A percentile compares a stretch with the other conserved stretches of the same genome.
Evolutionary conservation across 805 yeast species (phyloP).

Genomic region (Candida coleopterorum): DNA sequence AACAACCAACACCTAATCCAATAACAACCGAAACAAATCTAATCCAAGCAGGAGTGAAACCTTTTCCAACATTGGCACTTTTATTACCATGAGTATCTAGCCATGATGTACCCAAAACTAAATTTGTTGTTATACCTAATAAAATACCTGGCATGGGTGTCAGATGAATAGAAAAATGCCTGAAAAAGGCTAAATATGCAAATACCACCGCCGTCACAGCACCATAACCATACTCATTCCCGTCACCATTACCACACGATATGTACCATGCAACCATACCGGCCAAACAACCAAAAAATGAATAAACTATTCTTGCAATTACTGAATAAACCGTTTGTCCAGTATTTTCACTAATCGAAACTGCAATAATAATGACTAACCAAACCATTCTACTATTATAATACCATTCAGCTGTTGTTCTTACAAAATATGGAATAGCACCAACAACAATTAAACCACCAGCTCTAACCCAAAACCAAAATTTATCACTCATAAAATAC

Average conservation of each 20-base stretch:
- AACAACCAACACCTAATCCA: conserved; percentile 27
- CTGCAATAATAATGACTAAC: conserved; percentile 28
- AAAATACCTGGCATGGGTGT: conserved; percentile 24
- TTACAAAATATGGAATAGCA: conserved; percentile 23
- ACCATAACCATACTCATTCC: conserved; percentile 29
- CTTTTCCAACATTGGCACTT: conserved; percentile 22
- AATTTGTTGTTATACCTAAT: conserved; percentile 21
- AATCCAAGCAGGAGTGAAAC: conserved; percentile 22
- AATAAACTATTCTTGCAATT: conserved; percentile 18
- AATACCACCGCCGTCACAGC: conserved; percentile 24
- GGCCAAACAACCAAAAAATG: conserved; percentile 24
- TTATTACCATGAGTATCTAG: conserved; percentile 15
- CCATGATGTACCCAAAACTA: conserved; percentile 33
- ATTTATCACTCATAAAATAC: conserved; percentile 13
- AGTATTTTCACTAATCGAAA: conserved; percentile 25
- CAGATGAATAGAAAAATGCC: conserved; percentile 28
- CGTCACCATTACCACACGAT: conserved; percentile 25
- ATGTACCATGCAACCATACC: conserved; percentile 34
- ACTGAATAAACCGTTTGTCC: conserved; percentile 26
- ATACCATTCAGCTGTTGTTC: conserved; percentile 26
- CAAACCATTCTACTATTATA: conserved; percentile 22
- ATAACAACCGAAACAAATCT: conserved; percentile 25
- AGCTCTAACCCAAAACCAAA: conserved; percentile 29
- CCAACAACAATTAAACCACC: conserved; percentile 18
- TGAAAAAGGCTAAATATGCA: conserved; percentile 19